Base-by-base conservation (phyloP, 2,329 filamentous ascomycete species). In the Neopestalotiopsis sp. region DNA sequence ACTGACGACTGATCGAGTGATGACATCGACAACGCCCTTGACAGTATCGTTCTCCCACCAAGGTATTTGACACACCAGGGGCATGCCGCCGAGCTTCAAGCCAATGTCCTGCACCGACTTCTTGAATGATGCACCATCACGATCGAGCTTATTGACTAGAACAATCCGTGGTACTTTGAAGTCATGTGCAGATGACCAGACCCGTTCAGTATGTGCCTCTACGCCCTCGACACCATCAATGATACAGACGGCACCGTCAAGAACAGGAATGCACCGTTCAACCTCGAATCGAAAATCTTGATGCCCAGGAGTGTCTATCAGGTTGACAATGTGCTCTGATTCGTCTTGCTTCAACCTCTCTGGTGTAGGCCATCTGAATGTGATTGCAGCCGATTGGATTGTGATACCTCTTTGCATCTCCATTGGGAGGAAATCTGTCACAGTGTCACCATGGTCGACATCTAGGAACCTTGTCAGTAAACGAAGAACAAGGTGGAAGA, bases 281-380 rank as follows among this genome's bases (percentile, higher is more conserved):
- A 98, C 96, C 79, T 99, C 96, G 76, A 98, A 98, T 0, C 95
- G 94, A 75, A 99, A 99, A 79, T 99, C 96, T 28, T 97, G 95
- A 77, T 99, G 96, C 1, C 96, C 96, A 2, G 96, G 96, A 0
- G 96, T 98, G 78, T 99, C 96, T 70, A 99, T 98, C 1, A 97
- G 84, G 77, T 97, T 97, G 79, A 97, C 91, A 4, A 90, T 93
- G 68, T 77, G 70, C 45, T 74, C 74, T 13, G 56, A 67, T 10
- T 59, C 67, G 24, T 62, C 71, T 3, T 72, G 63, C 30, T 64
- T 63, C 32, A 80, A 80, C 67, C 83, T 75, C 42, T 83, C 78
- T 52, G 74, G 74, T 13, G 83, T 78, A 5, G 96, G 96, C 96
- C 96, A 99, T 71, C 92, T 87, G 79, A 98, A 97, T 1, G 94